phyloP scores from a whole-genome alignment of 306 rosid species.

The Styphnolobium japonicum region DNA sequence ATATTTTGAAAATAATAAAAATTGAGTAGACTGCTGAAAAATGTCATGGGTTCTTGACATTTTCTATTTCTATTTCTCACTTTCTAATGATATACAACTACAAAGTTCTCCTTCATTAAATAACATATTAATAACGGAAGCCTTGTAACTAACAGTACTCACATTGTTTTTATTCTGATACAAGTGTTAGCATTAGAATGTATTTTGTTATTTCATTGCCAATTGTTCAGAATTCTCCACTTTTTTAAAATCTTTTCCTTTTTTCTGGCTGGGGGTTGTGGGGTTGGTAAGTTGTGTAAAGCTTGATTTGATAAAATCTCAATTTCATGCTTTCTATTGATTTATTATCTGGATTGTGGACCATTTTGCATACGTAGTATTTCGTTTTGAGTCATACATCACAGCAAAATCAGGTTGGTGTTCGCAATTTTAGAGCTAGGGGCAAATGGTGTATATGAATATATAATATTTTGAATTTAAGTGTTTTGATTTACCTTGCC shows the following conservation, averaged over 20 bases:
- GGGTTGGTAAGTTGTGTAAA: neutral
- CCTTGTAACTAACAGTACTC: neutral
- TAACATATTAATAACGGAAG: neutral
- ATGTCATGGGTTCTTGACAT: neutral
- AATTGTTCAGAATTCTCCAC: neutral
- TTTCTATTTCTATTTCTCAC: neutral
- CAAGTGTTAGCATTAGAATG: neutral
- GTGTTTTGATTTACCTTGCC: neutral
- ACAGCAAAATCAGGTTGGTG: neutral
- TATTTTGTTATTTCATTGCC: neutral
- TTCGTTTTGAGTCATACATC: neutral
- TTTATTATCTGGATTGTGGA: neutral
- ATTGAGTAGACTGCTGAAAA: neutral
- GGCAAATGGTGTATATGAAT: neutral
- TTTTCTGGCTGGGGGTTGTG: neutral
- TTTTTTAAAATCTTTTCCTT: neutral
- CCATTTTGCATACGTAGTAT: neutral
- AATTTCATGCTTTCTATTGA: neutral
- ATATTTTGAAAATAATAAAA: neutral
- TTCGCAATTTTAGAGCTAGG: neutral
- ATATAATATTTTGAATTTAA: neutral
- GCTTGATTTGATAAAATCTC: neutral
- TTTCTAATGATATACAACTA: neutral
- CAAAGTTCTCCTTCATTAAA: neutral
- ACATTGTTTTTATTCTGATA: neutral